Percentiles rank a stretch among this genome's conserved stretches.
phyloP scores from a whole-genome alignment of 257 asterid genomes.

The Oldenlandia corymbosa region DNA sequence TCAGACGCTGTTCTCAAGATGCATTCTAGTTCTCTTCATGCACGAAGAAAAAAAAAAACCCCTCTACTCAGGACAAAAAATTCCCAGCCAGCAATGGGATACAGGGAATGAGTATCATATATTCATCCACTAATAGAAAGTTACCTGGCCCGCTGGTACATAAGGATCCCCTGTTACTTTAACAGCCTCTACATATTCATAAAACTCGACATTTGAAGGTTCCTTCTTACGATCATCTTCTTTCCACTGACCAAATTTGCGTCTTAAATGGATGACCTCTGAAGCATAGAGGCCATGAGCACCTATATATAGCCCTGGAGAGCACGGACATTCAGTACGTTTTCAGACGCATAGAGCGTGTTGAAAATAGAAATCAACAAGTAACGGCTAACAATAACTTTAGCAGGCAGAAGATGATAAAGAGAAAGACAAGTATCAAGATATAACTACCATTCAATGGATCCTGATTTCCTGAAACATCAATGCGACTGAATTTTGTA shows the following conservation, averaged over 20 bases:
- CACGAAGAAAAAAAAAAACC: background rate
- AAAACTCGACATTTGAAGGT: conserved; percentile 64
- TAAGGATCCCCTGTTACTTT: conserved; percentile 88
- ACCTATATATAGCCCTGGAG: conserved; percentile 84
- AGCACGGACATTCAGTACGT: conserved; percentile 11
- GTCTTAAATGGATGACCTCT: conserved; percentile 82
- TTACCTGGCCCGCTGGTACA: conserved; percentile 98
- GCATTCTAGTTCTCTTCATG: background rate
- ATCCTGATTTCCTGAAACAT: conserved; percentile 55
- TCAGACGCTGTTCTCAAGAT: background rate
- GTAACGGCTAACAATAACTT: background rate
- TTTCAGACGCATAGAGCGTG: background rate
- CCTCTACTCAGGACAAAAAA: background rate
- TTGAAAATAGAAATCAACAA: background rate
- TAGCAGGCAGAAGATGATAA: conserved; percentile 1
- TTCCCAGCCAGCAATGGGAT: background rate
- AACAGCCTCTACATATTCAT: conserved; percentile 94
- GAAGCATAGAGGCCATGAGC: conserved; percentile 82
- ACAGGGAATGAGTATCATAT: background rate
- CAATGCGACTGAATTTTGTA: conserved; percentile 81
- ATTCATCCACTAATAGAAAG: conserved; percentile 5
- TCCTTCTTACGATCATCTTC: conserved; percentile 60
- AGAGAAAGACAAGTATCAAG: background rate
- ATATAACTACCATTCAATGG: conserved; percentile 67
- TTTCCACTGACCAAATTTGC: conserved; percentile 92